Evolutionary conservation across 2,329 filamentous ascomycete species (phyloP).

Genomic region (Xylaria sp.): DNA sequence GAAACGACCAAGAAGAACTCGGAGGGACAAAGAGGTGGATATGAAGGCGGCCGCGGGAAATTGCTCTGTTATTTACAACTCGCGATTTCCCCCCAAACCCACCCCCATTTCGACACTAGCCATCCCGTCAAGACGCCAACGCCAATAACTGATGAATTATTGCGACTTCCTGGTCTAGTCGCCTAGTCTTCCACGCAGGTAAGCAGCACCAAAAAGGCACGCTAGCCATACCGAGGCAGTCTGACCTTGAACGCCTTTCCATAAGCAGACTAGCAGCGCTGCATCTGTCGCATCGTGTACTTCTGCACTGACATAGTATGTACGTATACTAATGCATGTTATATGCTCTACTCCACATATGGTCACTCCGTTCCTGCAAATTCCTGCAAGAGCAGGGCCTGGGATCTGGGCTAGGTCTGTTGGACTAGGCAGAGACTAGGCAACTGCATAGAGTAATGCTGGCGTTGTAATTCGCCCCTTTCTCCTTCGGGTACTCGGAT

Average conservation of each 20-base stretch:
- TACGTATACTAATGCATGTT: not conserved
- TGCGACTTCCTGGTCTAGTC: slow-evolving; percentile 2
- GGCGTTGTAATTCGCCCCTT: slow-evolving; percentile 22
- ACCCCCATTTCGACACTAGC: slow-evolving; percentile 23
- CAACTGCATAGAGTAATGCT: slow-evolving; percentile 2
- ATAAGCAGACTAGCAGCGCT: not conserved
- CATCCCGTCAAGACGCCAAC: slow-evolving; percentile 11
- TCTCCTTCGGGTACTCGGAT: slow-evolving; percentile 20
- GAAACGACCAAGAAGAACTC: slow-evolving; percentile 8
- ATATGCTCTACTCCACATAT: not conserved
- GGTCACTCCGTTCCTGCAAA: not conserved
- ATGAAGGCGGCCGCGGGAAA: slow-evolving; percentile 23
- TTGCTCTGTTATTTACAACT: slow-evolving; percentile 31
- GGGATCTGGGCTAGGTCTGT: slow-evolving; percentile 5
- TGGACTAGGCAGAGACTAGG: slow-evolving; percentile 15
- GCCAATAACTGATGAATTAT: slow-evolving; percentile 23
- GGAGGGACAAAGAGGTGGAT: slow-evolving; percentile 10
- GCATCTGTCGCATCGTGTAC: not conserved
- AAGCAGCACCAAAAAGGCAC: slow-evolving; percentile 1
- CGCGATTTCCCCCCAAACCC: slow-evolving; percentile 25
- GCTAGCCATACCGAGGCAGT: not conserved
- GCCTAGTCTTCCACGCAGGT: not conserved
- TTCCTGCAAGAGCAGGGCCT: slow-evolving; percentile 14
- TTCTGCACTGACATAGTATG: not conserved
- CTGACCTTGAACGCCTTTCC: not conserved